Base-by-base conservation (phyloP, 768 basidiomycete species). In the Tubosaeta sp. region DNA sequence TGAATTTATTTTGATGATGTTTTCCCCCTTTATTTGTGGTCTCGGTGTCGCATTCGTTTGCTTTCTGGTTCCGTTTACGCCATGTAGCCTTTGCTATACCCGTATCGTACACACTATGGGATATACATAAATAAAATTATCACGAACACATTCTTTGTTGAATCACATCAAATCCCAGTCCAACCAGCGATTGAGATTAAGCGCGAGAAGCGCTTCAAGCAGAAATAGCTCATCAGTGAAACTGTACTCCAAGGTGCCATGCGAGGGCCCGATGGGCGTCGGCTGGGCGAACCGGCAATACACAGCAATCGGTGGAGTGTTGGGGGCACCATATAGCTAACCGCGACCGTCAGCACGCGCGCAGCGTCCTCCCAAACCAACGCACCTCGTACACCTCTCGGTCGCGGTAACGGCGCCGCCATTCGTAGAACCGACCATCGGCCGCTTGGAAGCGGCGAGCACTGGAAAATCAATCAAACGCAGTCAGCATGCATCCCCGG, bases 121-220 rank as follows among this genome's bases (percentile, higher is more conserved):
- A 66, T 69, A 66, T 70, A 69, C 61, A 65, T 59, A 66, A 63
- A 35, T 46, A 47, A 29, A 55, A 64, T 61, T 54, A 57, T 57
- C 49, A 38, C 44, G 49, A 53, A 57, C 47, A 40, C 45, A 21
- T 44, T 31, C 38, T 24, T 53, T 30, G 48, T 53, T 47, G 48
- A 58, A 50, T 56, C 35, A 61, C 71, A 73, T 65, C 73, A 64
- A 62, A 58, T 77, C 73, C 64, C 74, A 69, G 69, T 88, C 87
- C 63, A 88, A 68, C 86, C 86, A 89, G 52, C 87, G 76, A 67
- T 87, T 87, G 56, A 90, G 70, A 62, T 77, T 83, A 47, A 90
- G 72, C 7, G 88, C 75, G 35, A 89, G 69, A 51, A 88, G 69
- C 5, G 78, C 75, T 60, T 87, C 79, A 18, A 84, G 73, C 56